phyloP scores from a whole-genome alignment of 176 grass and related monocot genomes.

The Aegilops umbellulata region DNA sequence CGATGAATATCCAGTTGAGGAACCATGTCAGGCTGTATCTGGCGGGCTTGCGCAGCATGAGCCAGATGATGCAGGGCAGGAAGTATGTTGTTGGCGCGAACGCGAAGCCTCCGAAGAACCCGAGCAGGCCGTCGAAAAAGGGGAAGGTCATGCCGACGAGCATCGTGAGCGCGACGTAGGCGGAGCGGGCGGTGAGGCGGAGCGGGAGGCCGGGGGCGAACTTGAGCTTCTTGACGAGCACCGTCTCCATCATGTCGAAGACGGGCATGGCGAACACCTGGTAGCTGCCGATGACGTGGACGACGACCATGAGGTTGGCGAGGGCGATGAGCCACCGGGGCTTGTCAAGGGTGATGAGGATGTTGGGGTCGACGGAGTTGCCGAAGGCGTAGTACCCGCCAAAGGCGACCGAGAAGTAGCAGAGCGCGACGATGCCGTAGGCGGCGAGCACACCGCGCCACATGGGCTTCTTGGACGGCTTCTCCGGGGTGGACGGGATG shows the following conservation, averaged over 20 bases:
- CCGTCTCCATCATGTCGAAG: slow-evolving; percentile 11
- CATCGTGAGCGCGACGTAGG: slow-evolving; percentile 24
- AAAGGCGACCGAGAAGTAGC: slow-evolving; percentile 58
- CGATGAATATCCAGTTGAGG: not conserved
- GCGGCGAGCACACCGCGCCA: slow-evolving; percentile 45
- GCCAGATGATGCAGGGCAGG: not conserved
- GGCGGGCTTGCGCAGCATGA: not conserved
- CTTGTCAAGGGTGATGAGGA: slow-evolving; percentile 41
- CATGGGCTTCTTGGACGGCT: slow-evolving; percentile 66
- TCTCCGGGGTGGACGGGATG: slow-evolving; percentile 54
- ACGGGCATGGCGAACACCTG: slow-evolving; percentile 3
- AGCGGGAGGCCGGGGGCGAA: not conserved
- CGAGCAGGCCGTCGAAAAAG: slow-evolving; percentile 49
- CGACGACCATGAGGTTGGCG: slow-evolving; percentile 3
- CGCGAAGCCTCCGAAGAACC: slow-evolving; percentile 56
- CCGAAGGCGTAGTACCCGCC: slow-evolving; percentile 60
- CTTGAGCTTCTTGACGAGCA: slow-evolving; percentile 23
- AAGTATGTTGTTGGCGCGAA: slow-evolving; percentile 12
- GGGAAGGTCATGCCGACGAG: slow-evolving; percentile 46
- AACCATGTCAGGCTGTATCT: not conserved
- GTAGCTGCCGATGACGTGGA: slow-evolving; percentile 11
- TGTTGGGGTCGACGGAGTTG: slow-evolving; percentile 34
- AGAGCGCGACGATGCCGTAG: slow-evolving; percentile 42
- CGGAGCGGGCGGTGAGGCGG: slow-evolving; percentile 10
- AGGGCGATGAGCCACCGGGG: not conserved